Conservation (phyloP, 2,329 filamentous ascomycete species). For the Fusarium sp. region DNA sequence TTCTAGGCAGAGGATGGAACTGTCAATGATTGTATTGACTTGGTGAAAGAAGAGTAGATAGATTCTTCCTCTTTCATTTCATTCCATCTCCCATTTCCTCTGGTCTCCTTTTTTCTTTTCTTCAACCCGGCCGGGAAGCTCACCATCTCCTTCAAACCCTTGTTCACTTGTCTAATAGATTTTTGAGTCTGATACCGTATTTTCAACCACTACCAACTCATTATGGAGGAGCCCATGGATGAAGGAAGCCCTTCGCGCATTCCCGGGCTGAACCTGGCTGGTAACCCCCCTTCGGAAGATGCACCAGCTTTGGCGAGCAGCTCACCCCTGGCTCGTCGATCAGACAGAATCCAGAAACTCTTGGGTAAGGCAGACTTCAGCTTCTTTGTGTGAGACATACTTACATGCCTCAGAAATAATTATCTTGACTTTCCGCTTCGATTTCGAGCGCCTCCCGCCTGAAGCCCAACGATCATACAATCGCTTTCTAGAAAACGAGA, state of each 20-base stretch:
- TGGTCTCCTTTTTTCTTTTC: background rate
- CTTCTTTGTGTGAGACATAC: background rate
- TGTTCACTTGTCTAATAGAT: background rate
- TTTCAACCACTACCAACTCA: background rate
- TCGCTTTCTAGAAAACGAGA: slow-evolving; percentile 8
- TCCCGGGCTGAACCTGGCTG: background rate
- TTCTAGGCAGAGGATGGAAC: slow-evolving; percentile 1
- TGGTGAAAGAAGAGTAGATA: background rate
- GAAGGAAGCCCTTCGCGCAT: background rate
- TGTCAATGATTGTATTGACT: background rate
- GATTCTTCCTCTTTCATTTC: background rate
- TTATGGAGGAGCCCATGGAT: slow-evolving; percentile 17
- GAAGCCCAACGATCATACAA: slow-evolving; percentile 17
- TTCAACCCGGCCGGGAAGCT: background rate
- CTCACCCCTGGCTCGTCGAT: background rate
- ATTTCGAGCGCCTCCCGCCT: slow-evolving; percentile 22
- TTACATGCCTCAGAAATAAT: slow-evolving; percentile 23
- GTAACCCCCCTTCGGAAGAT: background rate
- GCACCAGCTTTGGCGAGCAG: background rate
- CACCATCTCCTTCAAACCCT: background rate
- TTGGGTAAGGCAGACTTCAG: background rate
- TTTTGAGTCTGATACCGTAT: background rate
- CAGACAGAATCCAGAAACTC: slow-evolving; percentile 5
- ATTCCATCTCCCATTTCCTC: background rate
- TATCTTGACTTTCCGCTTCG: slow-evolving; percentile 8